Base-by-base conservation (phyloP, 1,284 basidiomycete genomes). In the Inonotus obliquus region DNA sequence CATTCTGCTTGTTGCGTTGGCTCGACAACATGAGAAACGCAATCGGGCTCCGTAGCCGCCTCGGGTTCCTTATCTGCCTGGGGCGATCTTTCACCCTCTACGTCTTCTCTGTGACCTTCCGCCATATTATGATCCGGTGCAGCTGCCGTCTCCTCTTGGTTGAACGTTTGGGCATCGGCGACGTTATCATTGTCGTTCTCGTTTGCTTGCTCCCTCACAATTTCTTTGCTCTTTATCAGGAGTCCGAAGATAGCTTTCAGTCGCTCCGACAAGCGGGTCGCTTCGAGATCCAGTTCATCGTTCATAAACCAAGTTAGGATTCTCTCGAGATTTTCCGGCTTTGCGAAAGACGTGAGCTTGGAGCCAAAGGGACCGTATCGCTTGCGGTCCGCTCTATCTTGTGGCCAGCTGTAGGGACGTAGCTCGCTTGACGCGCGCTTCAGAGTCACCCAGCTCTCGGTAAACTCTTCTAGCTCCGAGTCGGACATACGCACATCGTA, bases 281-380 rank as follows among this genome's bases (percentile, higher is more conserved):
- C 25, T 6, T 44, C 38, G 29, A 27, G 14, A n/a, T 32, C 14
- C 2, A 27, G 23, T 13, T 44, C 13, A 11, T 23, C 13, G 32
- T 57, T 17, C 4, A 39, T 45, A 2, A 45, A 10, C 1, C 23
- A 2, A 17, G 11, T 37, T 10, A 51, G 13, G 19, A 58, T 52
- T 7, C 23, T 21, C 47, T 51, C 57, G 7, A 58, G 45, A 10
- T 19, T 25, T 1, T 9, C 32, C 23, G 57, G 25, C 4, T 4
- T 32, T 2, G 47, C 45, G 1, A 49, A 51, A 5, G 11, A 7
- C 14, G 45, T 29, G 21, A 48, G 4, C 19, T 25, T n/a, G 2
- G 45, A 47, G 9, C 57, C 57, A 32, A 58, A 58, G 4, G 57
- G 57, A 14, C 57, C 57, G 23, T 58, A 23, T n/a, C 17, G 14